Base-by-base conservation (phyloP, 345 rosid genomes). In the Reutealis trisperma region DNA sequence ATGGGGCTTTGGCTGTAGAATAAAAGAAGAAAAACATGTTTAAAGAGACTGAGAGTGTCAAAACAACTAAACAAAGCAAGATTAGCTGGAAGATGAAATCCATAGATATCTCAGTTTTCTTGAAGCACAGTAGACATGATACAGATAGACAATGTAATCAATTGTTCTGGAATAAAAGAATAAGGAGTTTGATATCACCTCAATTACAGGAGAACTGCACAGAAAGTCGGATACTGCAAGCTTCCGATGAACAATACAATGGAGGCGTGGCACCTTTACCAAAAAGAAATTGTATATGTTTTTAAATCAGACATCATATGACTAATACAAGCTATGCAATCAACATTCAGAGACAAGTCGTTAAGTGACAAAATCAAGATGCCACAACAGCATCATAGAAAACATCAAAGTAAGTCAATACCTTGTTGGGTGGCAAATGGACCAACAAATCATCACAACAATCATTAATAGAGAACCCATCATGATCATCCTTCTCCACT, bases 181-280 rank as follows among this genome's bases (percentile, higher is more conserved):
- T 1, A 51, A 42, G 42, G 37, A 61, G 67, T 0, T 13, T 6
- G 2, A 79, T 71, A 80, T 83, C 67, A 87, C 99, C 96, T 92
- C 98, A 76, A 80, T 73, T 32, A n/a, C 57, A 16, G 88, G 85
- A 75, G 85, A 83, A 73, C 81, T 71, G 2, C 42, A 83, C 72
- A 96, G 84, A 78, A 90, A 92, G 81, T 96, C 92, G 22, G 73
- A 79, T 73, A 80, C 74, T 69, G 82, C 88, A 72, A 96, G 98
- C 89, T 92, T 96, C 87, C 90, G 86, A 75, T 90, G 91, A 75
- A 93, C 32, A 52, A 93, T 69, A 79, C 99, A 96, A 76, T 96
- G 99, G 74, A 96, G 90, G 61, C 93, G 89, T 73, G 98, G 99
- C 37, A 96, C 94, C 90, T 91, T 78, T 45, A 83, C 52, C 45